phyloP scores from a whole-genome alignment of 768 basidiomycete species.

The Podaxis sp. region DNA sequence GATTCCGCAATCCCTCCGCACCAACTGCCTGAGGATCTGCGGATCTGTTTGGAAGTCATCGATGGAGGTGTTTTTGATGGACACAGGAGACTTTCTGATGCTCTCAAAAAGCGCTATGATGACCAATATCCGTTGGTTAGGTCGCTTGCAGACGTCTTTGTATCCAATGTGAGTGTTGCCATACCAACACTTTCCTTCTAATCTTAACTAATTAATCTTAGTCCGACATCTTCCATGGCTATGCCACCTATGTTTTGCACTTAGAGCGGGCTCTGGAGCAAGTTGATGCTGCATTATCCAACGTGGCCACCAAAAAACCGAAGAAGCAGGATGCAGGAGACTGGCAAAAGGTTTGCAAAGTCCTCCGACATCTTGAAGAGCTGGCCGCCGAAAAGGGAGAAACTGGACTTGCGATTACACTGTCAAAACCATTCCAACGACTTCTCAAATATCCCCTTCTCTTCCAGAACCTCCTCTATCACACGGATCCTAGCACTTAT shows the following conservation, averaged over 20 bases:
- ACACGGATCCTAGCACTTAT: slow-evolving; percentile 94
- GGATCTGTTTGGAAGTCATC: slow-evolving; percentile 81
- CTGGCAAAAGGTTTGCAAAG: slow-evolving; percentile 74
- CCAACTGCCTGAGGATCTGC: slow-evolving; percentile 83
- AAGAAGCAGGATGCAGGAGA: slow-evolving; percentile 79
- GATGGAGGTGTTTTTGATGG: slow-evolving; percentile 86
- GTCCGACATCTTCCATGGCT: slow-evolving; percentile 93
- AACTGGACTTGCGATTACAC: slow-evolving; percentile 89
- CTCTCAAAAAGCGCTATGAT: slow-evolving; percentile 85
- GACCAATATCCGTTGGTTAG: slow-evolving; percentile 94
- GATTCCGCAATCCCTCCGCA: slow-evolving; percentile 60
- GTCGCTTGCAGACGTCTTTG: slow-evolving; percentile 93
- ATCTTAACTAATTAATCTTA: slow-evolving; percentile 24
- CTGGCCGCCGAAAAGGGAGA: slow-evolving; percentile 82
- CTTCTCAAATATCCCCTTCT: slow-evolving; percentile 95
- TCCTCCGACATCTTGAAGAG: slow-evolving; percentile 74
- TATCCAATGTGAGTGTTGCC: slow-evolving; percentile 68
- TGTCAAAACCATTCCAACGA: slow-evolving; percentile 96
- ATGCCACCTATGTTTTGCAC: slow-evolving; percentile 92
- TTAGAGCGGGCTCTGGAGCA: slow-evolving; percentile 87
- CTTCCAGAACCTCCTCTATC: slow-evolving; percentile 95
- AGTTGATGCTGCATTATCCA: slow-evolving; percentile 75
- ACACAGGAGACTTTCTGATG: slow-evolving; percentile 80
- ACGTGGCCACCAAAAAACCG: slow-evolving; percentile 64
- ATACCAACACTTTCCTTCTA: background rate